These are phyloP conservation scores for Malus hybrid DNA, from an alignment of 331 rosid genomes.

Conservation along the genomic window DNA sequence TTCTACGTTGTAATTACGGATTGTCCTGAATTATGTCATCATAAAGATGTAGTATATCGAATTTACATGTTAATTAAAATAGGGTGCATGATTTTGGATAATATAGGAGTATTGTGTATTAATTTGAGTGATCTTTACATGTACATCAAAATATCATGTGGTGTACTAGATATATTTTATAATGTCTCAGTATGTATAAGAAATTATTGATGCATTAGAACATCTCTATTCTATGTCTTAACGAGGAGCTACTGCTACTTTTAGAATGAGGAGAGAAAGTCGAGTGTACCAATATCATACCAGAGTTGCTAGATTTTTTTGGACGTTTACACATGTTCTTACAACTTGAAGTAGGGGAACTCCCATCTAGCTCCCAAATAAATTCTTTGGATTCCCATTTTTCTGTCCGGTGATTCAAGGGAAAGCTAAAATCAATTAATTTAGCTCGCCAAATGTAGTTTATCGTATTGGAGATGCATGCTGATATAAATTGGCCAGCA, in stretches of 20 bases:
- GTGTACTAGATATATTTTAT: not conserved
- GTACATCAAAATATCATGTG: not conserved
- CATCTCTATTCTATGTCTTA: not conserved
- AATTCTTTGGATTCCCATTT: not conserved
- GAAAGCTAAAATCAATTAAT: too few species aligned
- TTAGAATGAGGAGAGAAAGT: too few species aligned
- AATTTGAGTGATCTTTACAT: not conserved
- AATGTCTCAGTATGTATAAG: not conserved
- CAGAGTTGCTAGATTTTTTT: not conserved
- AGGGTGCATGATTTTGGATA: not conserved
- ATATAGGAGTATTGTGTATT: not conserved
- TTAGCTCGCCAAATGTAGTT: not conserved
- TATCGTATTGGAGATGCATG: not conserved
- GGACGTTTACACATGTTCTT: not conserved
- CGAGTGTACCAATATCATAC: not conserved
- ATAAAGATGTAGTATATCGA: not conserved
- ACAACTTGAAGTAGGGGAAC: not conserved
- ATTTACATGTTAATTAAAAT: not conserved
- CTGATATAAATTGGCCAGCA: not conserved
- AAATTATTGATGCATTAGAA: not conserved
- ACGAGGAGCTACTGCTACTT: too few species aligned
- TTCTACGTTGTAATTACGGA: not conserved
- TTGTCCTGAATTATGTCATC: too few species aligned
- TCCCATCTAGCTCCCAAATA: not conserved
- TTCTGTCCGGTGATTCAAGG: not conserved